Percentiles rank a stretch among this genome's conserved stretches.
Conservation (phyloP, 2,329 filamentous ascomycete species). For the Karstenula rhodostoma region DNA sequence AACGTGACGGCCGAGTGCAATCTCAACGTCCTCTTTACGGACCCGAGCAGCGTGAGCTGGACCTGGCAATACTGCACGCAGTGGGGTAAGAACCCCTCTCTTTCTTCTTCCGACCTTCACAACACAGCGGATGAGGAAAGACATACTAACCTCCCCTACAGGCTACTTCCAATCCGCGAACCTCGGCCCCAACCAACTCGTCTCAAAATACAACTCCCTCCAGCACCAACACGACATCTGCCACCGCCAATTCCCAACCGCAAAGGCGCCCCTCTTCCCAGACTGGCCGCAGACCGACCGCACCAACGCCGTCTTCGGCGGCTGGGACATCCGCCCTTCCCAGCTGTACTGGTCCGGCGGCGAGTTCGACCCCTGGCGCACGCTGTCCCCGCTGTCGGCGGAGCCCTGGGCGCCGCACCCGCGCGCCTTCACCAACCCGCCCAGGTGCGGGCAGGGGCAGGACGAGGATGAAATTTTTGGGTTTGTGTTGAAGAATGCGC, state of each 20-base stretch:
- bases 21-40: slow-evolving; percentile 44
- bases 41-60: slow-evolving; percentile 55
- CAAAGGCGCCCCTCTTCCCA: slow-evolving; percentile 52
- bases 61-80: slow-evolving; percentile 63
- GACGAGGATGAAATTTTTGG: slow-evolving; percentile 55
- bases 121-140: background rate
- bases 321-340: slow-evolving; percentile 61
- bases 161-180: slow-evolving; percentile 60
- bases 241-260: slow-evolving; percentile 58
- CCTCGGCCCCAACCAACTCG: slow-evolving; percentile 55
- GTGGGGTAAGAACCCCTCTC: slow-evolving; percentile 49
- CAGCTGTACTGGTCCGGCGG: slow-evolving; percentile 61
- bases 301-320: slow-evolving; percentile 57
- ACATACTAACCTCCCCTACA: slow-evolving; percentile 14
- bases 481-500: slow-evolving; percentile 54
- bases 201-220: slow-evolving; percentile 58
- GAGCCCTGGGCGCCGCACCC: slow-evolving; percentile 53
- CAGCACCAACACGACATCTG: slow-evolving; percentile 56
- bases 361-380: slow-evolving; percentile 62
- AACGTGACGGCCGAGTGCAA: slow-evolving; percentile 45
- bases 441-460: slow-evolving; percentile 53
- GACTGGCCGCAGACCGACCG: slow-evolving; percentile 47
- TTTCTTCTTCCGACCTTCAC: background rate
- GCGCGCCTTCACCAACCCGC: slow-evolving; percentile 51
- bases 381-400: slow-evolving; percentile 54